Evolutionary conservation across 345 rosid species (phyloP).

Genomic region (Ricinus communis): DNA sequence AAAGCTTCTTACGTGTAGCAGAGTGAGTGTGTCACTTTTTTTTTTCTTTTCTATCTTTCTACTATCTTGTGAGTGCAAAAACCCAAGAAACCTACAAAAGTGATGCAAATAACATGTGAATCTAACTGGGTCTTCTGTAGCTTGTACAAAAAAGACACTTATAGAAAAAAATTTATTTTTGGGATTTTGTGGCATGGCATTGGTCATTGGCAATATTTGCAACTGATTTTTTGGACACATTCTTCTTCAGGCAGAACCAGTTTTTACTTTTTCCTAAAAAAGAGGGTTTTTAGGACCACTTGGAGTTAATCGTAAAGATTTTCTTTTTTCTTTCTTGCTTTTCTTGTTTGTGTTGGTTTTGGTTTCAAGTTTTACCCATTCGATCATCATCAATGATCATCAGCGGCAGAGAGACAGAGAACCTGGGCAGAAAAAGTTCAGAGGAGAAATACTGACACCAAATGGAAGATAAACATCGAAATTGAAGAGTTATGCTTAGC

Average conservation of each 20-base stretch:
- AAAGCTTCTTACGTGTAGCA: slow-evolving; percentile 6
- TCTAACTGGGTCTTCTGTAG: neutral
- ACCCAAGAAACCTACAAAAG: neutral
- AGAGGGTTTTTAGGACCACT: slow-evolving; percentile 31
- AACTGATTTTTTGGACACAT: slow-evolving; percentile 12
- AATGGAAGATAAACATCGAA: slow-evolving; percentile 18
- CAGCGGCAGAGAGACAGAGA: slow-evolving; percentile 14
- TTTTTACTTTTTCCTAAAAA: slow-evolving; percentile 4
- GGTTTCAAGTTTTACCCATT: neutral
- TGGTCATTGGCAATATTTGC: neutral
- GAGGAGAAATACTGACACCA: slow-evolving; percentile 29
- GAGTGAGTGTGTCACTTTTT: slow-evolving; percentile 13
- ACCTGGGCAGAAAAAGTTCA: slow-evolving; percentile 34
- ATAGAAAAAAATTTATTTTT: neutral
- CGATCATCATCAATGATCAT: slow-evolving; percentile 13
- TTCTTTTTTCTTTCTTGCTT: neutral
- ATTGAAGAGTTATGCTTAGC: neutral
- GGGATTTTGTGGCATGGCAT: slow-evolving; percentile 11
- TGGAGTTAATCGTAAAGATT: neutral
- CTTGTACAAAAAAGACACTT: neutral
- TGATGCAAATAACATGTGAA: slow-evolving; percentile 29
- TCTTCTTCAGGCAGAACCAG: neutral
- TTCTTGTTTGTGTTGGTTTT: neutral
- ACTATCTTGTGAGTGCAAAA: slow-evolving; percentile 10
- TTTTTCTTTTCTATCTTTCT: neutral